These are phyloP conservation scores for Dovyalis caffra DNA, from an alignment of 345 rosid species.

Conservation along the genomic window DNA sequence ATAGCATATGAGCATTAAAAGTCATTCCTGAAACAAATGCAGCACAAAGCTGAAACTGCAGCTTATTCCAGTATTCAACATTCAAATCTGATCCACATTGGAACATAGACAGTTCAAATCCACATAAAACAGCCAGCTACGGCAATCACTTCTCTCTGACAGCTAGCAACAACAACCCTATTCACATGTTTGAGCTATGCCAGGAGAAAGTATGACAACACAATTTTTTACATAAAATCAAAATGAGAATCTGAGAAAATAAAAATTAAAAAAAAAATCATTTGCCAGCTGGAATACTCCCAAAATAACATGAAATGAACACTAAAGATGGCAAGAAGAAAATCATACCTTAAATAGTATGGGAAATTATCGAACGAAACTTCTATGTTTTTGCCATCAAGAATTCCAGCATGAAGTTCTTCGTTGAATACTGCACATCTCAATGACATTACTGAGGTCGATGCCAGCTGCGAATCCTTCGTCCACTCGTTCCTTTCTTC, in stretches of 20 bases:
- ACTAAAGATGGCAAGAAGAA: not conserved
- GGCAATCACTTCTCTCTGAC: not conserved
- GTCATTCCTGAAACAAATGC: not conserved
- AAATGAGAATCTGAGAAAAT: not conserved
- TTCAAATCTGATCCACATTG: not conserved
- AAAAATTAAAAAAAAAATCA: not conserved
- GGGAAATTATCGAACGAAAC: constrained; percentile 85
- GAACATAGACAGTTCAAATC: not conserved
- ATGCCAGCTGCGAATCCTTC: constrained; percentile 61
- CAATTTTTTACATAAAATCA: not conserved
- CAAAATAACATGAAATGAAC: constrained; percentile 6
- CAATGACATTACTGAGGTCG: constrained; percentile 54
- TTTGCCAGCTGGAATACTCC: not conserved
- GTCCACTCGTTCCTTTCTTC: constrained; percentile 66
- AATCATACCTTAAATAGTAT: constrained; percentile 73
- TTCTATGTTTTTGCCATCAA: constrained; percentile 65
- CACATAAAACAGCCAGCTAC: not conserved
- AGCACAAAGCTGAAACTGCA: not conserved
- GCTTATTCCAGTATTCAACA: not conserved
- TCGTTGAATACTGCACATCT: constrained; percentile 61
- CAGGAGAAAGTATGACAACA: not conserved
- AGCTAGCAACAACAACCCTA: not conserved
- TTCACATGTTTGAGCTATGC: not conserved
- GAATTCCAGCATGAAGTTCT: constrained; percentile 64
- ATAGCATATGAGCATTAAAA: not conserved